A percentile compares a stretch with the other conserved stretches of the same genome.
Evolutionary conservation across 352 stramenopile species (phyloP).

Genomic region (Saprolegnia diclina): DNA sequence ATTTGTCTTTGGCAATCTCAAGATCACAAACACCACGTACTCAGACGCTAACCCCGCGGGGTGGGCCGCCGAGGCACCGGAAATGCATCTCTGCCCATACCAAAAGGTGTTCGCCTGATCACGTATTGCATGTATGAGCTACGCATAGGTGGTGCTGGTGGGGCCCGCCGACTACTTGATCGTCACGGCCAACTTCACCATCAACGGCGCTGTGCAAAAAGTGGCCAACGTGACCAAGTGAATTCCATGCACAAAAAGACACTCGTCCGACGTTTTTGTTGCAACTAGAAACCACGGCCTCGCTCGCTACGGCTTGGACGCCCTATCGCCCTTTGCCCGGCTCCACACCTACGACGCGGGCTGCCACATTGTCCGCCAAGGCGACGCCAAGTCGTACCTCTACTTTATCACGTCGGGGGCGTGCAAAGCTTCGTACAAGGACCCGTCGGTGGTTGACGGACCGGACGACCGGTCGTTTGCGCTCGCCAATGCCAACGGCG

Average conservation of each 20-base stretch:
- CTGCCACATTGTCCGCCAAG: slow-evolving; percentile 16
- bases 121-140: neutral
- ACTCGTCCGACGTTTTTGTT: too few relatives aligned
- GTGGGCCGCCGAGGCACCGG: neutral
- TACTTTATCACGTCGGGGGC: slow-evolving; percentile 19
- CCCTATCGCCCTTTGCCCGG: slow-evolving; percentile 6
- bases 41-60: neutral
- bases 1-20: slow-evolving; percentile 25
- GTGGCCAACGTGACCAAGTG: slow-evolving; percentile 7
- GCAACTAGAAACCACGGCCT: slow-evolving; percentile 3
- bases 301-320: slow-evolving; percentile 10
- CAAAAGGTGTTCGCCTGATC: slow-evolving; percentile 17
- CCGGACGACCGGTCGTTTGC: neutral
- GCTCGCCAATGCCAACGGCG: neutral
- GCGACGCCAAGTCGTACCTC: slow-evolving; percentile 16
- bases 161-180: slow-evolving; percentile 15
- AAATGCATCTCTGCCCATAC: slow-evolving; percentile 15
- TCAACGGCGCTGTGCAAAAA: neutral
- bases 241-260: too few relatives aligned
- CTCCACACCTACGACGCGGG: slow-evolving; percentile 11
- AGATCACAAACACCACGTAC: slow-evolving; percentile 9
- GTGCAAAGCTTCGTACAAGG: slow-evolving; percentile 13
- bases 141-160: slow-evolving; percentile 2
- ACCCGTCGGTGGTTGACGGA: neutral
- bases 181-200: slow-evolving; percentile 1